Evolutionary conservation across 2,329 filamentous ascomycete genomes (phyloP).

Genomic region (Ilyonectria sp.): DNA sequence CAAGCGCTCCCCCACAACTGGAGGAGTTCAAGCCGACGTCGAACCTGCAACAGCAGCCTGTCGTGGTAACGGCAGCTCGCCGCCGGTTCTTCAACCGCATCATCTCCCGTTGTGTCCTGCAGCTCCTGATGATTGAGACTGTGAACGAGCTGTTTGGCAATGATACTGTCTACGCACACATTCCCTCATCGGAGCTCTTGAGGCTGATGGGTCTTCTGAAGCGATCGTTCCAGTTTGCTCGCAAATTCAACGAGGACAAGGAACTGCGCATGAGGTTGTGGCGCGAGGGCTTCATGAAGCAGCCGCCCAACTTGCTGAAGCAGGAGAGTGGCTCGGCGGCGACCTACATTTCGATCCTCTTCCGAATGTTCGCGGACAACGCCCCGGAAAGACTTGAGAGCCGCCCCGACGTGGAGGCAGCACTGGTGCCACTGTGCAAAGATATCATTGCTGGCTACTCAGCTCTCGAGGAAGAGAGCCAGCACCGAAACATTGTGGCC

Average conservation of each 20-base stretch:
- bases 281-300: constrained; percentile 99
- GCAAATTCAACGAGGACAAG: constrained; percentile 97
- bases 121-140: constrained; percentile 99
- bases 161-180: constrained; percentile 92
- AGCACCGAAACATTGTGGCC: constrained; percentile 96
- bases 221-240: constrained; percentile 96
- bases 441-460: constrained; percentile 93
- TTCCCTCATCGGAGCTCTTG: constrained; percentile 90
- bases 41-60: constrained; percentile 86
- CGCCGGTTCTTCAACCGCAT: constrained; percentile 99
- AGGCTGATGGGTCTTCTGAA: constrained; percentile 95
- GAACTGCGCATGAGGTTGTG: constrained; percentile 94
- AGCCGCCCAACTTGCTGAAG: constrained; percentile 96
- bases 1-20: constrained; percentile 62
- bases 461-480: constrained; percentile 91
- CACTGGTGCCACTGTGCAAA: constrained; percentile 92
- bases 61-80: constrained; percentile 93
- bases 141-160: constrained; percentile 99
- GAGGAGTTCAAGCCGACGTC: constrained; percentile 91
- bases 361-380: constrained; percentile 97
- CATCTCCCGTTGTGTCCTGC: constrained; percentile 97
- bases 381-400: constrained; percentile 85
- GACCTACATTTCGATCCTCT: constrained; percentile 95
- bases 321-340: constrained; percentile 94
- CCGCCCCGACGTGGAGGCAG: constrained; percentile 87